These are phyloP conservation scores for Cyclotella sp. DNA, from an alignment of 108 stramenopile species.

Conservation along the genomic window DNA sequence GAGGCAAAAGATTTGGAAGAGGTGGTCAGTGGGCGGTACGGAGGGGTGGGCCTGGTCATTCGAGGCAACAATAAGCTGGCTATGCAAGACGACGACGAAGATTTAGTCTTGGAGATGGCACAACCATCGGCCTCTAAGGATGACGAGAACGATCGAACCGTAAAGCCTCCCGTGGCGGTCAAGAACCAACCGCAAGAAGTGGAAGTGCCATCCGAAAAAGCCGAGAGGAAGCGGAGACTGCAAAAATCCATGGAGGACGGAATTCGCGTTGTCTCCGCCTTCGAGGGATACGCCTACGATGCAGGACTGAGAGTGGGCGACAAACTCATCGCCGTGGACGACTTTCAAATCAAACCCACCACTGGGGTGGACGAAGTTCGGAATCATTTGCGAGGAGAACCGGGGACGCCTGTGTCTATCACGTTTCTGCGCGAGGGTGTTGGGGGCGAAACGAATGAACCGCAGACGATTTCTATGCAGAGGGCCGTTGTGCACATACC, in stretches of 20 bases:
- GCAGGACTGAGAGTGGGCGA: constrained; percentile 87
- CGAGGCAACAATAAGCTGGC: constrained; percentile 63
- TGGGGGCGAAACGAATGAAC: constrained; percentile 52
- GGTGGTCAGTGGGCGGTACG: constrained; percentile 87
- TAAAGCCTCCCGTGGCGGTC: constrained; percentile 12
- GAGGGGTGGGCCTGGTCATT: constrained; percentile 95
- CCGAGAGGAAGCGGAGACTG: constrained; percentile 43
- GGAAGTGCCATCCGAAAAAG: constrained; percentile 35
- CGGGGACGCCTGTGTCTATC: constrained; percentile 82
- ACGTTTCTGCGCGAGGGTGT: constrained; percentile 77
- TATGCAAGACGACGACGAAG: constrained; percentile 16
- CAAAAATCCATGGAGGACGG: constrained; percentile 69
- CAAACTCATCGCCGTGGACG: constrained; percentile 80
- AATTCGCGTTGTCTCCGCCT: constrained; percentile 89
- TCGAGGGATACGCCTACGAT: constrained; percentile 88
- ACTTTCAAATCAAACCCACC: constrained; percentile 51
- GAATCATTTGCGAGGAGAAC: constrained; percentile 87
- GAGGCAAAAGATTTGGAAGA: constrained; percentile 88
- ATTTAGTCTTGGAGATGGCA: neutral
- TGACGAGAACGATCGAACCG: constrained; percentile 16
- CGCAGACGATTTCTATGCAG: constrained; percentile 71
- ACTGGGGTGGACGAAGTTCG: constrained; percentile 87
- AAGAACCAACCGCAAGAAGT: constrained; percentile 53
- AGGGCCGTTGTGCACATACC: constrained; percentile 78
- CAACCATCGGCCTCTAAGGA: neutral